Conservation (phyloP, 768 basidiomycete genomes). For the Mycena capillaripes region DNA sequence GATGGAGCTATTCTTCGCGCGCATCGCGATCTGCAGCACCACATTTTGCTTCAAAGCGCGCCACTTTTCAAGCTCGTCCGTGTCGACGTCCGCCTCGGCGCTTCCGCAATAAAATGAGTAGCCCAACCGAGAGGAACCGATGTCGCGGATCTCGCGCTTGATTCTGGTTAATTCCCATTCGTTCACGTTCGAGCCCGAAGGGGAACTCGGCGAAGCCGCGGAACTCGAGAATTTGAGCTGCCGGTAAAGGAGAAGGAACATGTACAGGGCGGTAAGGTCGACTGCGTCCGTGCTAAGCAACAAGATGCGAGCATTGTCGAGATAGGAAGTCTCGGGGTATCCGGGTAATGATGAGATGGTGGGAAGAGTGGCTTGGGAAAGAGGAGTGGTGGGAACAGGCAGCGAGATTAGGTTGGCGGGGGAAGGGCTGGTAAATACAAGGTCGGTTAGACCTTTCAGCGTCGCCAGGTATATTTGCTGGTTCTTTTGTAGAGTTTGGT, state of each 20-base stretch:
- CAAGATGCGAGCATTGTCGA: conserved; percentile 80
- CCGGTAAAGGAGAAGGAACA: conserved; percentile 86
- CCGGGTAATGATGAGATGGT: conserved; percentile 52
- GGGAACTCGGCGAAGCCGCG: conserved; percentile 44
- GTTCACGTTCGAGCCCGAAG: conserved; percentile 56
- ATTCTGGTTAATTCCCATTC: conserved; percentile 70
- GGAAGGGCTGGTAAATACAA: conserved; percentile 71
- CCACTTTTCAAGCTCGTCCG: conserved; percentile 66
- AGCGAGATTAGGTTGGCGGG: conserved; percentile 49
- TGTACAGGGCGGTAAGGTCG: conserved; percentile 81
- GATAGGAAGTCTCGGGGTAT: conserved; percentile 85
- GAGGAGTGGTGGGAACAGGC: conserved; percentile 48
- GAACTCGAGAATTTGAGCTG: conserved; percentile 73
- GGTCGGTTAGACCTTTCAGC: conserved; percentile 72
- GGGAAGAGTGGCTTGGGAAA: conserved; percentile 43
- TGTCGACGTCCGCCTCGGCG: conserved; percentile 40
- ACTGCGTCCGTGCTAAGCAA: conserved; percentile 79
- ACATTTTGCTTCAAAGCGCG: conserved; percentile 71
- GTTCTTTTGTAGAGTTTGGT: conserved; percentile 62
- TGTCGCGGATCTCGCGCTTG: conserved; percentile 83
- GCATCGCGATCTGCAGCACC: conserved; percentile 81
- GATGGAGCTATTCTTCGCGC: conserved; percentile 62
- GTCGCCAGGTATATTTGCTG: conserved; percentile 69
- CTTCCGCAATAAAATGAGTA: conserved; percentile 62
- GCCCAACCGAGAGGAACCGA: conserved; percentile 73